A percentile compares a stretch with the other conserved stretches of the same genome.
phyloP scores from a whole-genome alignment of 208 protist species.

The Wallacemonas sp. region DNA sequence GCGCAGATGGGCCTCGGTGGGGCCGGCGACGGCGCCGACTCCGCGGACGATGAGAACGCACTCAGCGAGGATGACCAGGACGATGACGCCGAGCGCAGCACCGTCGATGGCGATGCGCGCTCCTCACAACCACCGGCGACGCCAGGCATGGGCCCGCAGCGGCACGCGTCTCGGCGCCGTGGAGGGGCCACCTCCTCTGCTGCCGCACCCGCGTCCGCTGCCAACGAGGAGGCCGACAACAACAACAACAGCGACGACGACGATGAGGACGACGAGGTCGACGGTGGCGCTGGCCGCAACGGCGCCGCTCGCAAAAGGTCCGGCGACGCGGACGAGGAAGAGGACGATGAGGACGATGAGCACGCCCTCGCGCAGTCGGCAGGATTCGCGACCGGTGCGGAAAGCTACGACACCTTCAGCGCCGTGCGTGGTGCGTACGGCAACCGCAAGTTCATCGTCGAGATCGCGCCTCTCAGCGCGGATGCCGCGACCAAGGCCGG shows the following conservation, averaged over 20 bases:
- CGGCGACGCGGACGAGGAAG: not conserved
- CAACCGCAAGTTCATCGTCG: slow-evolving; percentile 48
- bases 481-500: slow-evolving; percentile 42
- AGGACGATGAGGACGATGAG: slow-evolving; percentile 10
- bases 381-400: slow-evolving; percentile 4
- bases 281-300: not conserved
- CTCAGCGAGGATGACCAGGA: slow-evolving; percentile 20
- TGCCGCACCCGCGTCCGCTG: not conserved
- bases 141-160: slow-evolving; percentile 7
- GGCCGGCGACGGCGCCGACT: slow-evolving; percentile 23
- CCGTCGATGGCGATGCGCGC: slow-evolving; percentile 22
- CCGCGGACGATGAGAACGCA: slow-evolving; percentile 20
- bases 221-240: slow-evolving; percentile 6
- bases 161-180: not conserved
- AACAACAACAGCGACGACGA: slow-evolving; percentile 27
- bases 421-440: slow-evolving; percentile 37
- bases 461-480: slow-evolving; percentile 51
- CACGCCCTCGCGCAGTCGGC: not conserved
- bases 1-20: slow-evolving; percentile 21
- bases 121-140: slow-evolving; percentile 10
- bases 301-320: not conserved
- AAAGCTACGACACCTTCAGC: slow-evolving; percentile 59
- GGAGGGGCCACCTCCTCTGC: not conserved
- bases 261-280: slow-evolving; percentile 9
- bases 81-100: slow-evolving; percentile 15